Evolutionary conservation across 306 rosid species (phyloP), one percentile per base, ranked within the genome.

Genomic region (Begonia loranthoides): DNA sequence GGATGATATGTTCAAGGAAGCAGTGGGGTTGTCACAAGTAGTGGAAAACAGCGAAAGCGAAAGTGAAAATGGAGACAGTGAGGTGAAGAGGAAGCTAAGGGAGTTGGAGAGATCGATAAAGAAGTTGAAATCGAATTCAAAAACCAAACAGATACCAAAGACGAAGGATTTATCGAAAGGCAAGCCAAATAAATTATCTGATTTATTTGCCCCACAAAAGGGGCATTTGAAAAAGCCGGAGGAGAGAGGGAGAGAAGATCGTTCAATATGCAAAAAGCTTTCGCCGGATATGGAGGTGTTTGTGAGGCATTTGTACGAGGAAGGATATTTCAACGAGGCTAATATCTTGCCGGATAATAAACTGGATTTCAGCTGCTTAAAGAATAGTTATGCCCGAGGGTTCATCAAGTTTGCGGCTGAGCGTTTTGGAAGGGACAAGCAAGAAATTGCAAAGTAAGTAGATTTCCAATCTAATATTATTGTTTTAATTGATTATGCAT

Each of bases 401-500:
- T 85, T 63, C 61, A 19, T 80, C 9, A 77, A 59, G 76, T 66
- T 15, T 47, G 94, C 79, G 0, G 82, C 66, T 0, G 65, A 61
- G 39, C 70, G 14, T 59, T 89, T 84, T 43, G 73, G 66, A 22
- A 62, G 38, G 39, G 90, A 84, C 55, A 70, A 89, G 49, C 90
- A 61, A 51, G 74, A 78, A 49, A 77, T 85, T 19, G 76, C 83
- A 54, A 85, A 82, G 97, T 84, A 82, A 79, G 90, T 15, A 13
- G 19, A 6, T 49, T 58, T 50, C 14, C 16, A 2, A 14, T 15
- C 40, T 46, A 8, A 5, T 46, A 33, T 12, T 6, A 15, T 21
- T 14, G 13, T 10, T 54, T 22, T 54, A 10, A 17, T 39, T 5
- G 17, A 6, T 38, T 16, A 11, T 38, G 58, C 16, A 14, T 39